Evolutionary conservation across 768 basidiomycete genomes (phyloP), one percentile per base, ranked within the genome.

Genomic region (Suillus plorans): DNA sequence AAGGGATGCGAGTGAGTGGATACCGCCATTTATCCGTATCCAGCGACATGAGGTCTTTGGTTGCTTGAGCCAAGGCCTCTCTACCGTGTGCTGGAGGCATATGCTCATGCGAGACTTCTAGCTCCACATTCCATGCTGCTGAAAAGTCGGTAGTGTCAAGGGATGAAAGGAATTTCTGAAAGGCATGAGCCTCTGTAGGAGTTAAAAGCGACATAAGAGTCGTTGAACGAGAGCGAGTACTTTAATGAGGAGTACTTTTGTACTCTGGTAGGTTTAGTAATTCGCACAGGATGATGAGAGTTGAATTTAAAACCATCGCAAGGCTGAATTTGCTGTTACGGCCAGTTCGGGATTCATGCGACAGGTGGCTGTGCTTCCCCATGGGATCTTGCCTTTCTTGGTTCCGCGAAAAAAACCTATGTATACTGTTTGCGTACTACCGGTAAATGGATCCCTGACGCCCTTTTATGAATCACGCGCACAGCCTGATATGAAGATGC

Each of bases 1-100:
- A 28, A 6, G 64, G 34, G 41, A 63, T 5, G 9, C 69, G 47
- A n/a, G 60, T 66, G 6, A 74, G 67, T 4, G 72, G 72, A 59
- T 72, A 70, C 34, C 70, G 72, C 81, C 79, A 86, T 8, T 72
- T 76, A 16, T 75, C 80, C 14, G 66, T 69, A 64, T 89, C 89
- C 34, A 92, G 80, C 5, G 89, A 81, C 87, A 94, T 92, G 52
- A 94, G 85, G 74, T 93, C 90, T 75, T 90, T 92, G 0, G 92
- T 94, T 0, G 91, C 91, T 76, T 89, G 90, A 61, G 89, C 78
- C 62, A 94, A 82, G 2, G 87, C 87, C 62, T 90, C 87, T 64
- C 80, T 86, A 65, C 85, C 86, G 63, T 79, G 84, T 61, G 82
- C 75, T 13, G 83, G 82, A 42, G 82, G 79, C 69, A 85, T 76